Percentiles rank a stretch among this genome's conserved stretches.
Evolutionary conservation across 2,329 filamentous ascomycete genomes (phyloP).

Genomic region (Nigrospora osmanthi): DNA sequence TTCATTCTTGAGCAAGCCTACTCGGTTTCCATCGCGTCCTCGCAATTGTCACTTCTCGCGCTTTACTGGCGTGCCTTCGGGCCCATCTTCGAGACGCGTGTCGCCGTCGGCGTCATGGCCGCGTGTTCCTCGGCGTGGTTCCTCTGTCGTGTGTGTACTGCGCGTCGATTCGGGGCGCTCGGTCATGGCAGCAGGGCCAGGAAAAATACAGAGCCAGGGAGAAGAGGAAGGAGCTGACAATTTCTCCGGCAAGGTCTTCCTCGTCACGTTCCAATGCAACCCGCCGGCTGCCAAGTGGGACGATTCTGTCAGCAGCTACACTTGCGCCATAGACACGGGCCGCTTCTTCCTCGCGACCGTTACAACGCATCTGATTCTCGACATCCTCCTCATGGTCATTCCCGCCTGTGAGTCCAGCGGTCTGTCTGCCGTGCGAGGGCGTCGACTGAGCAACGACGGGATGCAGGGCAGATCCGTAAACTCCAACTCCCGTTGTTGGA

Average conservation of each 20-base stretch:
- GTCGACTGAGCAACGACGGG: no score
- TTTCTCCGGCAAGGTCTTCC: background rate
- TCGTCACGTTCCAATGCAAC: constrained; percentile 2
- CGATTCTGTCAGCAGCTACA: background rate
- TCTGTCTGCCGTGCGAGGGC: background rate
- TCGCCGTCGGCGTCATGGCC: background rate
- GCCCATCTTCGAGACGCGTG: background rate
- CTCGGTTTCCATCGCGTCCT: background rate
- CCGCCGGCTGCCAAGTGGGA: constrained; percentile 1
- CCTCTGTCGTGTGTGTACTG: background rate
- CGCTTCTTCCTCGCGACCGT: constrained; percentile 2
- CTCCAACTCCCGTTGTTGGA: background rate
- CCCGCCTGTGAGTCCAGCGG: background rate
- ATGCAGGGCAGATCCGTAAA: background rate
- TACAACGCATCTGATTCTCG: constrained; percentile 1
- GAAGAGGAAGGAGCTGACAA: no score
- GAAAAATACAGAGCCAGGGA: no score
- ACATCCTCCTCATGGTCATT: background rate
- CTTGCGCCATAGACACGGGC: constrained; percentile 1
- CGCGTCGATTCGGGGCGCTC: no score
- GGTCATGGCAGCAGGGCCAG: no score
- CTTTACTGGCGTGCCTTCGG: constrained; percentile 2
- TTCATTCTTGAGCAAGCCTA: constrained; percentile 2
- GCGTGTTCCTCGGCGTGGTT: background rate
- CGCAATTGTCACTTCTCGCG: background rate